A percentile compares a stretch with the other conserved stretches of the same genome.
phyloP scores from a whole-genome alignment of 2,329 filamentous ascomycete species.

The Aspergillus sp. region DNA sequence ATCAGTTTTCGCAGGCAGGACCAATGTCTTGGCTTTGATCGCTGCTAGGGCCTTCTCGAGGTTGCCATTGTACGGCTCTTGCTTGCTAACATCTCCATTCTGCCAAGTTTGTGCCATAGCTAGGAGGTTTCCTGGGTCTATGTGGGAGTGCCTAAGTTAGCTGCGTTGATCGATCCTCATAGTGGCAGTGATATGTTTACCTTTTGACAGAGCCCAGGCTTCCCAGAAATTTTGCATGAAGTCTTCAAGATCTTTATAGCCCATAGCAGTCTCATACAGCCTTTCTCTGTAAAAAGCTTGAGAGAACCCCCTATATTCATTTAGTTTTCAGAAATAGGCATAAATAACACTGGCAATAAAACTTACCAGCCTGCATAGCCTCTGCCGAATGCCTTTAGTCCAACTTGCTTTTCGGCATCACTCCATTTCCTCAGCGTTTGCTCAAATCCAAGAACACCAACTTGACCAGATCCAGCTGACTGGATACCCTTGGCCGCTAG shows the following conservation, averaged over 20 bases:
- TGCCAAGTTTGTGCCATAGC: constrained; percentile 80
- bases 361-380: constrained; percentile 71
- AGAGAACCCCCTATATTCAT: constrained; percentile 63
- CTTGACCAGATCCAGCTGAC: constrained; percentile 53
- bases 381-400: constrained; percentile 69
- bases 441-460: constrained; percentile 40
- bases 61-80: constrained; percentile 66
- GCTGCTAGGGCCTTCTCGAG: constrained; percentile 65
- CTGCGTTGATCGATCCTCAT: background rate
- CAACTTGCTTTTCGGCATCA: constrained; percentile 53
- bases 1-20: constrained; percentile 71
- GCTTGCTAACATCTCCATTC: constrained; percentile 66
- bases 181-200: constrained; percentile 25
- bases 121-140: constrained; percentile 72
- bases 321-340: background rate
- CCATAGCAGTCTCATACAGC: constrained; percentile 64
- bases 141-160: background rate
- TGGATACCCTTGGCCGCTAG: constrained; percentile 56
- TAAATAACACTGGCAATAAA: background rate
- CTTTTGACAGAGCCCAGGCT: constrained; percentile 68
- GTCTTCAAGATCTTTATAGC: constrained; percentile 67
- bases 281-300: constrained; percentile 75
- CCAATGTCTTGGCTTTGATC: constrained; percentile 71
- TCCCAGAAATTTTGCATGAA: constrained; percentile 79
- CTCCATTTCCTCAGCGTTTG: constrained; percentile 52